phyloP scores from a whole-genome alignment of 2,329 filamentous ascomycete species.

The Teratosphaeria zuluensis region DNA sequence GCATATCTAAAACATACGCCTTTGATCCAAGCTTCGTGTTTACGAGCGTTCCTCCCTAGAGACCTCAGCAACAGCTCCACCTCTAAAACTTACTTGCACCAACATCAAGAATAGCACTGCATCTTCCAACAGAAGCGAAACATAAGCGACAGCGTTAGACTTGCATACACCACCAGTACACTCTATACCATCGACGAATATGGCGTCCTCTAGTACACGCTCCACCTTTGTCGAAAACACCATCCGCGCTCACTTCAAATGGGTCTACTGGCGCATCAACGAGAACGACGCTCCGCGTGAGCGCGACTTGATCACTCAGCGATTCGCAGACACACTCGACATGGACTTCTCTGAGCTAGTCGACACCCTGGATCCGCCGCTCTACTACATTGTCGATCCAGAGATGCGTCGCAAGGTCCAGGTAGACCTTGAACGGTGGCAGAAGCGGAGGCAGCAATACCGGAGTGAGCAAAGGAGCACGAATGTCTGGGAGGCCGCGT shows the following conservation, averaged over 20 bases:
- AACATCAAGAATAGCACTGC: background rate
- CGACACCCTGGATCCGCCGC: background rate
- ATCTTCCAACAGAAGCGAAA: background rate
- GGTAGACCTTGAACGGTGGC: background rate
- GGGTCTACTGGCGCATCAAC: background rate
- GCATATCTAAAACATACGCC: background rate
- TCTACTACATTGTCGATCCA: background rate
- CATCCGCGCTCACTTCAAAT: background rate
- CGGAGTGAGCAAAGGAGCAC: background rate
- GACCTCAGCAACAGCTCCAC: background rate
- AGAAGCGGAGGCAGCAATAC: background rate
- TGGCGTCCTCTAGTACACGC: background rate
- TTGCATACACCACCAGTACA: background rate
- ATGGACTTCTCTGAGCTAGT: background rate
- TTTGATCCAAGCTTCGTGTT: background rate
- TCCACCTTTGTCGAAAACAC: background rate
- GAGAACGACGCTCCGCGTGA: background rate
- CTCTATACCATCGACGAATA: background rate
- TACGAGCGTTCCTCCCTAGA: background rate
- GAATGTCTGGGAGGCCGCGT: background rate
- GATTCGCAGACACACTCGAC: background rate
- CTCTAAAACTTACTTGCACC: background rate
- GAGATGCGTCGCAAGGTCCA: background rate
- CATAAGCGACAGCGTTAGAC: background rate
- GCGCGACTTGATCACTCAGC: background rate